Evolutionary conservation across 176 grass and related monocot genomes (phyloP), one percentile per base, ranked within the genome.

Genomic region (Metroxylon sagu): DNA sequence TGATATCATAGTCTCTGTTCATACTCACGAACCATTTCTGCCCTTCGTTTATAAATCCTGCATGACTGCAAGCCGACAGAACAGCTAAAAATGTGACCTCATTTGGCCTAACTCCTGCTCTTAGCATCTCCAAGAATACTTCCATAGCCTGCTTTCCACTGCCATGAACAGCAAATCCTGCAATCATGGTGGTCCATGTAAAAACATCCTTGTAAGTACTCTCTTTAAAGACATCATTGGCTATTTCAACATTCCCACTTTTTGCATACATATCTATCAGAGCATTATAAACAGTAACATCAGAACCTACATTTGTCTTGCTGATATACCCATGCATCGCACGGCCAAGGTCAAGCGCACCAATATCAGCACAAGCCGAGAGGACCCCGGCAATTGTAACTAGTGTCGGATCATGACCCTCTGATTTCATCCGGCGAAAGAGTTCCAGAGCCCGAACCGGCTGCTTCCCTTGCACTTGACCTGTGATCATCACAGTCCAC

Each of bases 231-330:
- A 84, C 50, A 0, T 56, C 62, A 71, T 77, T 67, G 5, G 85
- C 69, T 65, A 74, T 80, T 56, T 67, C 60, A 16, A 77, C 63
- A 1, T 63, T 51, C 16, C 80, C 85, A 75, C 85, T 89, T 69
- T 89, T 81, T 67, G 80, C 68, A 64, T 89, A 89, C 85, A 89
- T 89, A 77, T 84, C 80, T 35, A 89, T 77, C 30, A 89, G 65
- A 50, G 85, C 73, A 64, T 89, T 89, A 54, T 55, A 73, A 59
- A 81, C 61, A 68, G 76, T 80, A 15, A 80, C 1, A 53, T 84
- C 76, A 4, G 17, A 5, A 19, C 49, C 31, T 3, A 62, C 57
- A 56, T 84, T 80, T 4, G 17, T 64, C 66, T 89, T 89, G 12
- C 16, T 74, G 55, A 78, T 66, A 16, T 74, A 77, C 19, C 73